phyloP scores from a whole-genome alignment of 2,329 filamentous ascomycete genomes.

The Curvularia spicifera region DNA sequence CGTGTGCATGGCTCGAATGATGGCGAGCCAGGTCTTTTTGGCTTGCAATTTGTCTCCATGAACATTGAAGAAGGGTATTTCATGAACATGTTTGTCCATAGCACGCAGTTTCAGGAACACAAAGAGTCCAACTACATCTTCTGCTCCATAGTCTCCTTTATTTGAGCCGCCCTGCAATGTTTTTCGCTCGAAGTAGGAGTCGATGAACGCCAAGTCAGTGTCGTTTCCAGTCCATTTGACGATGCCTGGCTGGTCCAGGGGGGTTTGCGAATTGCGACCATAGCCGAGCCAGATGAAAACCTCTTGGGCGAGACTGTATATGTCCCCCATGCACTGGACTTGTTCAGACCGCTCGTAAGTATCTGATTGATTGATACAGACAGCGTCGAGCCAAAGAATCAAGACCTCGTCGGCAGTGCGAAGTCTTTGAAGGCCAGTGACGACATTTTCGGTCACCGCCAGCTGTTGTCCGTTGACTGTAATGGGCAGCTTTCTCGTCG shows the following conservation, averaged over 20 bases:
- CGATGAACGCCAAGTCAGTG: background rate
- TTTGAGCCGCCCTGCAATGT: background rate
- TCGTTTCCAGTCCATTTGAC: background rate
- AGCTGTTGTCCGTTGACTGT: background rate
- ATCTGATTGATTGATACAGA: conserved; percentile 25
- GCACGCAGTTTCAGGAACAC: conserved; percentile 6
- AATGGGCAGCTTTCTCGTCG: background rate
- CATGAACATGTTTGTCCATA: background rate
- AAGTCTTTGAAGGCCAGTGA: conserved; percentile 1
- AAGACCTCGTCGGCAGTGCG: background rate
- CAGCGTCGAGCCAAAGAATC: conserved; percentile 16
- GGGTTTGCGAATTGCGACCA: background rate
- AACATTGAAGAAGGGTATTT: conserved; percentile 10
- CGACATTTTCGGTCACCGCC: conserved; percentile 2
- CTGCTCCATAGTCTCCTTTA: background rate
- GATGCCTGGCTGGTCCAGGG: background rate
- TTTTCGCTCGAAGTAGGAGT: conserved; percentile 1
- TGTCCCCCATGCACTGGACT: conserved; percentile 18
- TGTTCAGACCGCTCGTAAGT: conserved; percentile 11
- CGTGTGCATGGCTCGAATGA: conserved; percentile 3
- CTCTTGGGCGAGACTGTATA: conserved; percentile 14
- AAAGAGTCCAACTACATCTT: conserved; percentile 9
- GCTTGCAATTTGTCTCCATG: background rate
- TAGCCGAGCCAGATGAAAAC: conserved; percentile 10
- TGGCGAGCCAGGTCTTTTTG: background rate